These are phyloP conservation scores for Withania somnifera DNA, from an alignment of 305 asterid genomes.

Conservation along the genomic window DNA sequence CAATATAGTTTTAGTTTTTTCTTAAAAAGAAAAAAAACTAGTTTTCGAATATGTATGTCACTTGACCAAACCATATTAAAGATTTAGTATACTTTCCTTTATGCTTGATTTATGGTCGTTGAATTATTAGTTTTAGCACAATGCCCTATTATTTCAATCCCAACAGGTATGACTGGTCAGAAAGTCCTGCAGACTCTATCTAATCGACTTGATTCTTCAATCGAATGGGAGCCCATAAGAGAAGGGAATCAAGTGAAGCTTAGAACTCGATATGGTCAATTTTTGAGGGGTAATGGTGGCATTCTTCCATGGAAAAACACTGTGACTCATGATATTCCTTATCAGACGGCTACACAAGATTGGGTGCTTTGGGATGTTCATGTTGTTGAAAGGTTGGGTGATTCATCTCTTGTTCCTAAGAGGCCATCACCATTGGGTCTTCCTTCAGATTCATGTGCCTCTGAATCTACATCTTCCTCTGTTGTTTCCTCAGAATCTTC, in stretches of 20 bases:
- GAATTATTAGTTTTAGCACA: too few species aligned
- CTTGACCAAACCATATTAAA: too few species aligned
- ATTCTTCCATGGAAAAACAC: constrained; percentile 95
- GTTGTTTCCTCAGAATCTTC: constrained; percentile 21
- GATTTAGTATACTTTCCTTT: too few species aligned
- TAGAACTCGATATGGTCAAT: constrained; percentile 32
- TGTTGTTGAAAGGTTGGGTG: constrained; percentile 41
- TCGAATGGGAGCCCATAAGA: constrained; percentile 36
- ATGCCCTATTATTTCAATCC: too few species aligned
- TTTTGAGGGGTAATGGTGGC: constrained; percentile 78
- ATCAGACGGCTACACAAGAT: constrained; percentile 59
- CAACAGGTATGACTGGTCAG: constrained; percentile 75
- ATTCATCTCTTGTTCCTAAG: constrained; percentile 23
- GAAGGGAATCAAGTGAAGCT: constrained; percentile 28
- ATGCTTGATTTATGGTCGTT: too few species aligned
- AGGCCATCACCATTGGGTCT: constrained; percentile 23
- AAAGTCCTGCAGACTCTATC: constrained; percentile 67
- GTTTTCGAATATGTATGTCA: too few species aligned
- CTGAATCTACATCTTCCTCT: constrained; percentile 20
- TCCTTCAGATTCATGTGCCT: constrained; percentile 24
- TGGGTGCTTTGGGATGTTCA: constrained; percentile 87
- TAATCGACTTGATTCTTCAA: constrained; percentile 20
- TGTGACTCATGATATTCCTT: constrained; percentile 83
- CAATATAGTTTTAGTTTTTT: too few species aligned
- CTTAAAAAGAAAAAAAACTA: too few species aligned